Conservation (phyloP, 129 eudicot species). For the Ambrosia artemisiifolia region DNA sequence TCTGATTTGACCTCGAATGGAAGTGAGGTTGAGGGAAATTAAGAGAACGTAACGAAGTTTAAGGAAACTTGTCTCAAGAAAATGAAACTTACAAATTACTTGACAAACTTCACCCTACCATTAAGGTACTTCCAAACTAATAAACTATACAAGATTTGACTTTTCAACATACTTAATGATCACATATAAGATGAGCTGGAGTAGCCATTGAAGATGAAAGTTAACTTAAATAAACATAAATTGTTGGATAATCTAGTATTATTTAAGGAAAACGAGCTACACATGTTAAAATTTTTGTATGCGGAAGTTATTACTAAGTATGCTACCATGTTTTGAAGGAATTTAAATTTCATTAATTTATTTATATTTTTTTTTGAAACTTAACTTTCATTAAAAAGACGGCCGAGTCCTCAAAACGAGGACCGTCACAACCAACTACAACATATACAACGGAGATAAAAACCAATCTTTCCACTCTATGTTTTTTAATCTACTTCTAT, state of each 20-base stretch:
- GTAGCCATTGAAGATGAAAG: constrained; percentile 2
- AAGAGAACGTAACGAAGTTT: background rate
- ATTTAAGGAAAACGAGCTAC: background rate
- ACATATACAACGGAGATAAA: no score
- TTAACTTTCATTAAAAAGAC: no score
- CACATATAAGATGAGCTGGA: constrained; percentile 4
- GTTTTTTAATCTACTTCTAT: no score
- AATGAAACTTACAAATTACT: constrained; percentile 14
- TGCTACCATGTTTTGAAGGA: no score
- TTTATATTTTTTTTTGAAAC: no score
- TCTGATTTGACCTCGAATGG: background rate
- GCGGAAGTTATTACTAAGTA: background rate
- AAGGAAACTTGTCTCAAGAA: constrained; percentile 4
- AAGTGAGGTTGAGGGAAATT: background rate
- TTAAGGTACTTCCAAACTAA: background rate
- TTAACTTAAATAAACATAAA: constrained; percentile 1
- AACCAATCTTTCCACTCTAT: no score
- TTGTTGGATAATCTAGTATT: background rate
- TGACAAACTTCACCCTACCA: background rate
- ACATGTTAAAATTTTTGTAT: background rate
- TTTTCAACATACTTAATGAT: background rate
- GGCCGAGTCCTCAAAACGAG: no score
- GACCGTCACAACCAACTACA: no score
- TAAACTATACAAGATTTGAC: background rate
- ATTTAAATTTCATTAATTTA: no score